Evolutionary conservation across 768 basidiomycete species (phyloP).

Genomic region (Boletellus ananas): DNA sequence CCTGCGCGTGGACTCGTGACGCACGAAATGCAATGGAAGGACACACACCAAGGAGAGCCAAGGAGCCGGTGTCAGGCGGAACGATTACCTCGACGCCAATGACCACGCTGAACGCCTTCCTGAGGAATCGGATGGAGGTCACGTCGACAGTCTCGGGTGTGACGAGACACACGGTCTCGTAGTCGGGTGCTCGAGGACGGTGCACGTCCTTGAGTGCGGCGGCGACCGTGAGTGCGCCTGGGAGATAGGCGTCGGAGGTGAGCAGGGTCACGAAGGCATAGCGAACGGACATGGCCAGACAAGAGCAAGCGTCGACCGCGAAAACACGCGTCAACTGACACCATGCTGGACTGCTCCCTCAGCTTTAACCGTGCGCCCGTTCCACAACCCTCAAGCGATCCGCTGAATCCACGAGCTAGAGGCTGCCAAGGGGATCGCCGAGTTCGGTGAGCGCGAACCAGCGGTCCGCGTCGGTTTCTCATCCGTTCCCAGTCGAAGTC

Average conservation of each 20-base stretch:
- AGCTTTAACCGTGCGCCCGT: slow-evolving; percentile 37
- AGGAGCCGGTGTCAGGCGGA: slow-evolving; percentile 57
- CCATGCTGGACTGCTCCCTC: slow-evolving; percentile 28
- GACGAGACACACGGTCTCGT: slow-evolving; percentile 82
- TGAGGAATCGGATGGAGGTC: slow-evolving; percentile 69
- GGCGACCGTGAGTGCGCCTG: slow-evolving; percentile 83
- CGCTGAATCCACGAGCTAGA: slow-evolving; percentile 38
- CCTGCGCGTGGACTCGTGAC: slow-evolving; percentile 1
- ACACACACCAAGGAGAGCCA: slow-evolving; percentile 76
- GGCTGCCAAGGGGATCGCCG: slow-evolving; percentile 58
- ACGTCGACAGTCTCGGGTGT: slow-evolving; percentile 93
- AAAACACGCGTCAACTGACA: slow-evolving; percentile 18
- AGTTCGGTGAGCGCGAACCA: slow-evolving; percentile 55
- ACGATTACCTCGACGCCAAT: slow-evolving; percentile 89
- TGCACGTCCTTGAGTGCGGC: slow-evolving; percentile 84
- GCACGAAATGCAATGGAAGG: slow-evolving; percentile 5
- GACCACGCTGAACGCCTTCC: slow-evolving; percentile 78
- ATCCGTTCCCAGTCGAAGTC: slow-evolving; percentile 69
- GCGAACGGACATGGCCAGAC: slow-evolving; percentile 51
- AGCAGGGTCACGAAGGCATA: slow-evolving; percentile 91
- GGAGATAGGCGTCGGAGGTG: slow-evolving; percentile 89
- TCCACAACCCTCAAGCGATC: background rate
- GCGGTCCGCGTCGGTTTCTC: background rate
- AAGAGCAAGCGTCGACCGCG: slow-evolving; percentile 20
- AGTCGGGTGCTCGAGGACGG: slow-evolving; percentile 42